Conservation (phyloP, 768 basidiomycete genomes). For the Agrocybe pediades region DNA sequence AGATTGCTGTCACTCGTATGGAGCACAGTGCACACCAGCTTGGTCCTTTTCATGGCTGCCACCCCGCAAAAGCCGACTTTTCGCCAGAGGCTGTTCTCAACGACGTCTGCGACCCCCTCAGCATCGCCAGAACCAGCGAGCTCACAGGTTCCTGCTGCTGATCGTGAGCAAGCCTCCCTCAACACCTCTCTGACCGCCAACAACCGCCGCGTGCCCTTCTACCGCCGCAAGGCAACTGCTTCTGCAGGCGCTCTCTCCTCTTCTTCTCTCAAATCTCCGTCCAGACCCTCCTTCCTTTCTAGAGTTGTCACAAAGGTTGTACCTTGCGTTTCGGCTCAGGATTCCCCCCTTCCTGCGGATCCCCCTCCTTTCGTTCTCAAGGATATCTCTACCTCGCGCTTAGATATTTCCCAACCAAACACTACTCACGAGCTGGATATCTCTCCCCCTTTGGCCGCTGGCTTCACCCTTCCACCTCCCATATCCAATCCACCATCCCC, state of each 20-base stretch:
- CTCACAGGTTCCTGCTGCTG: constrained; percentile 2
- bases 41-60: constrained; percentile 11
- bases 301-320: constrained; percentile 67
- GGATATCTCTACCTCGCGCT: constrained; percentile 16
- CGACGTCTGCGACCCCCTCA: constrained; percentile 19
- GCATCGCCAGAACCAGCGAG: background rate
- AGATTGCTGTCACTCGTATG: too few species aligned
- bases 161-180: constrained; percentile 40
- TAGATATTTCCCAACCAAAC: constrained; percentile 14
- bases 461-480: constrained; percentile 25
- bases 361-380: constrained; percentile 21
- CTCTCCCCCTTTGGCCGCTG: constrained; percentile 26
- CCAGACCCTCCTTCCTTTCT: constrained; percentile 60
- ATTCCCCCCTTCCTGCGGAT: constrained; percentile 36
- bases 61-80: constrained; percentile 28
- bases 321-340: constrained; percentile 61
- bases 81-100: constrained; percentile 34
- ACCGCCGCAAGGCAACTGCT: constrained; percentile 42
- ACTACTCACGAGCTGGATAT: constrained; percentile 16
- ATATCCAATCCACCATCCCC: constrained; percentile 31
- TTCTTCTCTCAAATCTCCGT: constrained; percentile 32
- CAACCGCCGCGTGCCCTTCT: constrained; percentile 42
- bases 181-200: constrained; percentile 38
- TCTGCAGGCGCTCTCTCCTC: constrained; percentile 36
- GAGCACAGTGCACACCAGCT: too few species aligned